phyloP scores from a whole-genome alignment of 306 rosid species.

The Fragaria iinumae region DNA sequence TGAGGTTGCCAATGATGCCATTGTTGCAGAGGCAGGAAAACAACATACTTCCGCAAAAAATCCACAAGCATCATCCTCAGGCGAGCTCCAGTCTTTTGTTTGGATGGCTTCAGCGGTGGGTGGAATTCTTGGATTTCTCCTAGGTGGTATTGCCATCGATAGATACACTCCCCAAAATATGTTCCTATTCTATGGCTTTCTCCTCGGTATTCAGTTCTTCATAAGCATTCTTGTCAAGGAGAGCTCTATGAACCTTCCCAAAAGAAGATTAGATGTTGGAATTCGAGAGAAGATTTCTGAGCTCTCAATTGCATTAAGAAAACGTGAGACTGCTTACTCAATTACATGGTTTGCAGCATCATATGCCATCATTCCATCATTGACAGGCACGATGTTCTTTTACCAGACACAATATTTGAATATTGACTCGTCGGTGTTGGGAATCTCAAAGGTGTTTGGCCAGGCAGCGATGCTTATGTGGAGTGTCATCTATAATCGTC shows the following conservation, averaged over 20 bases:
- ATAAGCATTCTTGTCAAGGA: conserved; percentile 53
- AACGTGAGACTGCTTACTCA: conserved; percentile 65
- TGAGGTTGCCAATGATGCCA: conserved; percentile 94
- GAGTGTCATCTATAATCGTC: conserved; percentile 62
- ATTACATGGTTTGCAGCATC: conserved; percentile 84
- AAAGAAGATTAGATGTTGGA: conserved; percentile 42
- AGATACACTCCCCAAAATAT: conserved; percentile 50
- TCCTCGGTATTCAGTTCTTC: conserved; percentile 63
- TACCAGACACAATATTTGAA: conserved; percentile 74
- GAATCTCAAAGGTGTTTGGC: conserved; percentile 85
- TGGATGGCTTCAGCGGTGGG: conserved; percentile 89
- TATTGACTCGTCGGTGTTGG: conserved; percentile 64
- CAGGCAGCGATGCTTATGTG: conserved; percentile 83
- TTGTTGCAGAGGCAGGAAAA: conserved; percentile 82
- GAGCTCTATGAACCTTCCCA: conserved; percentile 66
- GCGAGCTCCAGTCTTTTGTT: conserved; percentile 82
- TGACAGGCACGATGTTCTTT: conserved; percentile 94
- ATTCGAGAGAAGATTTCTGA: conserved; percentile 60
- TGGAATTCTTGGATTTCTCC: conserved; percentile 84
- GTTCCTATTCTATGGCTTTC: conserved; percentile 63
- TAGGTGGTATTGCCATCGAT: conserved; percentile 61
- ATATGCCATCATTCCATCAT: conserved; percentile 73
- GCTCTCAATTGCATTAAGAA: conserved; percentile 51
- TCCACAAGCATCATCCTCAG: conserved; percentile 49
- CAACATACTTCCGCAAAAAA: conserved; percentile 43